Evolutionary conservation across 2,329 filamentous ascomycete genomes (phyloP).

Genomic region (Arachnopeziza araneosa): DNA sequence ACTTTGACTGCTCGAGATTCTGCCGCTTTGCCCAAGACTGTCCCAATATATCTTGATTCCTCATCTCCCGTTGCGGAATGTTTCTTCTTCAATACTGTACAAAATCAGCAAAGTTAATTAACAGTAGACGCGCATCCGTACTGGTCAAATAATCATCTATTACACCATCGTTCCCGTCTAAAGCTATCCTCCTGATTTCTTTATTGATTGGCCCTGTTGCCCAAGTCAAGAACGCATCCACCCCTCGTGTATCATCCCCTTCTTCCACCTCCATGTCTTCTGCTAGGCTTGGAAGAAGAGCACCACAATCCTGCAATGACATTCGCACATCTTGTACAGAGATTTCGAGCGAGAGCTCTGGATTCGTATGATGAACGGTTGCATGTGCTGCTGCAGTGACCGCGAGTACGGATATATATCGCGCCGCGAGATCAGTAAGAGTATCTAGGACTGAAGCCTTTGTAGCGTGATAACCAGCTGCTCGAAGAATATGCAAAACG

Average conservation of each 20-base stretch:
- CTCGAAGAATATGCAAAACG: slow-evolving; percentile 85
- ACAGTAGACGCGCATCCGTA: slow-evolving; percentile 27
- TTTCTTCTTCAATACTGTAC: slow-evolving; percentile 76
- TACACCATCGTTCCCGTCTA: slow-evolving; percentile 58
- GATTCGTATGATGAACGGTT: slow-evolving; percentile 53
- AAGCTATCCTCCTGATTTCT: slow-evolving; percentile 77
- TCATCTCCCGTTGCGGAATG: slow-evolving; percentile 87
- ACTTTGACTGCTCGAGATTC: slow-evolving; percentile 70
- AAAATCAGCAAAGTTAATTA: slow-evolving; percentile 12
- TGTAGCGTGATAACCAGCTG: slow-evolving; percentile 81
- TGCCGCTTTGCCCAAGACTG: slow-evolving; percentile 67
- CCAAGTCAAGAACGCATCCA: slow-evolving; percentile 77
- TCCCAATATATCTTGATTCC: slow-evolving; percentile 79
- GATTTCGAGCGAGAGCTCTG: slow-evolving; percentile 54
- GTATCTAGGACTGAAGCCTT: slow-evolving; percentile 75
- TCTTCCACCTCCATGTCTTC: slow-evolving; percentile 45
- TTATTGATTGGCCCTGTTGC: slow-evolving; percentile 66
- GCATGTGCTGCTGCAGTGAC: slow-evolving; percentile 68
- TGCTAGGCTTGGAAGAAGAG: slow-evolving; percentile 59
- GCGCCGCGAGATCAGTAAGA: slow-evolving; percentile 77
- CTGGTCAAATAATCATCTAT: slow-evolving; percentile 66
- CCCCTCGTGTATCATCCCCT: slow-evolving; percentile 69
- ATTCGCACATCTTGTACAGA: slow-evolving; percentile 75
- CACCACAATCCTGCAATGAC: slow-evolving; percentile 76
- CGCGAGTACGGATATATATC: slow-evolving; percentile 73